A percentile compares a stretch with the other conserved stretches of the same genome.
These are phyloP conservation scores for Tephrocybe sp. DNA, from an alignment of 768 basidiomycete genomes.

Conservation along the genomic window DNA sequence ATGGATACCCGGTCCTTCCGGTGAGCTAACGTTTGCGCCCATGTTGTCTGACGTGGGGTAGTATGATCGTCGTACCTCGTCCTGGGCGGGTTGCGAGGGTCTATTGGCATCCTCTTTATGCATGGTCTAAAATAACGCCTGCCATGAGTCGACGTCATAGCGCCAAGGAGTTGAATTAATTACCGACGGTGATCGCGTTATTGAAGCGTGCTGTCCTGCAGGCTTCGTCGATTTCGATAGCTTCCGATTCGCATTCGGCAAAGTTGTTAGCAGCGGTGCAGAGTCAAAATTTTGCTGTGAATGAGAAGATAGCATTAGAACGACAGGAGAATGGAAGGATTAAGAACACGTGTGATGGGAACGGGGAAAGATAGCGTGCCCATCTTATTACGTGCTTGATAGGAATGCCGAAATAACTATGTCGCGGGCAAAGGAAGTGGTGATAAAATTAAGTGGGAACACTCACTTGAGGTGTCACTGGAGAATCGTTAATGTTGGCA, in stretches of 20 bases:
- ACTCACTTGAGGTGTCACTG: not conserved
- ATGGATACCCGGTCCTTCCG: conserved; percentile 3
- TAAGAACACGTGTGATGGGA: conserved; percentile 11
- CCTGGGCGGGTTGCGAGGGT: not conserved
- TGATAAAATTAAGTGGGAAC: not conserved
- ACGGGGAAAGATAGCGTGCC: conserved; percentile 5
- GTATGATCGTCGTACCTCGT: conserved; percentile 1
- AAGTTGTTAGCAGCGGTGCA: conserved; percentile 9
- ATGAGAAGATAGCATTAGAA: conserved; percentile 2
- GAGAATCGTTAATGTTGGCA: not conserved
- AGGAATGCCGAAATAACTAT: not conserved
- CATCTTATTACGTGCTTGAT: conserved; percentile 10
- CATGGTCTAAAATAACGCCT: conserved; percentile 2
- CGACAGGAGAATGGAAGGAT: conserved; percentile 8
- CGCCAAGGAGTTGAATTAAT: not conserved
- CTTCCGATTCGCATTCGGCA: conserved; percentile 15
- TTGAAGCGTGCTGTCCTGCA: conserved; percentile 4
- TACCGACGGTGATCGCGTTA: conserved; percentile 12
- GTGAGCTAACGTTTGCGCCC: conserved; percentile 9
- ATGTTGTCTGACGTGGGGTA: conserved; percentile 5
- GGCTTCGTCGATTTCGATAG: conserved; percentile 13
- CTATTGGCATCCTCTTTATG: not conserved
- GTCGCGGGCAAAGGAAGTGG: not conserved
- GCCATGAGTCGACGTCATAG: conserved; percentile 9
- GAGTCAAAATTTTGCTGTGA: conserved; percentile 9